Percentiles rank a stretch among this genome's conserved stretches.
Evolutionary conservation across 2,329 filamentous ascomycete species (phyloP).

Genomic region (Diaporthe eres): DNA sequence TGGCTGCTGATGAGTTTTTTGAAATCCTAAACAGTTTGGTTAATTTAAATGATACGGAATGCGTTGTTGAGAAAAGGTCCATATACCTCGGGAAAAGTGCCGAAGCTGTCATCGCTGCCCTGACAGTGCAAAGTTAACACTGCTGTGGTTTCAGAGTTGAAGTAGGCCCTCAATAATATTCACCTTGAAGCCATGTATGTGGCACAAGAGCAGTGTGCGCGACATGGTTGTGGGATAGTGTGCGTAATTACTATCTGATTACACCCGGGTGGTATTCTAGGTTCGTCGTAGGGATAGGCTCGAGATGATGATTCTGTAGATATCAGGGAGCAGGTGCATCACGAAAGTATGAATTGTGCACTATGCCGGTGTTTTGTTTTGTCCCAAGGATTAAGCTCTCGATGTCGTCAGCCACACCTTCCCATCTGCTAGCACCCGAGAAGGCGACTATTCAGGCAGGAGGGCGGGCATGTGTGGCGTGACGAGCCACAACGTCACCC

Average conservation of each 20-base stretch:
- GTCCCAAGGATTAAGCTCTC: neutral
- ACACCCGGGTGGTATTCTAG: neutral
- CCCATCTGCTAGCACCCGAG: neutral
- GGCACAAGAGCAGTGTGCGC: constrained; percentile 76
- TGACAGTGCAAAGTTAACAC: constrained; percentile 47
- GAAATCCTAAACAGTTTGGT: constrained; percentile 61
- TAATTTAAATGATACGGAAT: neutral
- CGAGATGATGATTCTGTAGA: neutral
- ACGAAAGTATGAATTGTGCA: neutral
- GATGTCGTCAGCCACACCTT: constrained; percentile 40
- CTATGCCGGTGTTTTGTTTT: neutral
- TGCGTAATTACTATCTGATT: neutral
- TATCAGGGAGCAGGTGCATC: neutral
- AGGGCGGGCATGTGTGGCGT: constrained; percentile 28
- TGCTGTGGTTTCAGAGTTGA: too few species aligned
- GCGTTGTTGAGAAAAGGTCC: neutral
- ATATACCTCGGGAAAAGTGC: constrained; percentile 70
- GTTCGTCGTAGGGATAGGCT: neutral
- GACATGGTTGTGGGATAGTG: constrained; percentile 51
- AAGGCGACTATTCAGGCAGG: neutral
- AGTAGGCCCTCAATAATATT: constrained; percentile 9
- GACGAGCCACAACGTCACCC: constrained; percentile 42
- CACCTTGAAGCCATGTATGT: constrained; percentile 83
- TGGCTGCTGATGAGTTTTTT: constrained; percentile 70
- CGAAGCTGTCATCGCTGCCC: constrained; percentile 79